Percentiles rank a stretch among this genome's conserved stretches.
Conservation (phyloP, 78 protist genomes). For the Isochrysis galbana region DNA sequence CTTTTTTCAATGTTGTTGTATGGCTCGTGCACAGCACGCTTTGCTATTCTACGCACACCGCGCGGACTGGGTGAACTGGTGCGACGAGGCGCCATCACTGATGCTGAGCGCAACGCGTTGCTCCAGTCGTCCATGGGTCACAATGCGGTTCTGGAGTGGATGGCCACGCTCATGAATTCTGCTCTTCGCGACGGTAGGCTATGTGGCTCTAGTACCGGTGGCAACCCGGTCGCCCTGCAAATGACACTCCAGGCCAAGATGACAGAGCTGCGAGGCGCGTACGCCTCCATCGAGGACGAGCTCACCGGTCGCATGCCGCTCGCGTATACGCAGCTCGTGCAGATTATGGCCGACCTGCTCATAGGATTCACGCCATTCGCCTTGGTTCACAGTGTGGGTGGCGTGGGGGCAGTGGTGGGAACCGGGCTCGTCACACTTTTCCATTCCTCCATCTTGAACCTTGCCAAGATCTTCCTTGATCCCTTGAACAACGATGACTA, state of each 20-base stretch:
- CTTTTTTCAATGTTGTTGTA: neutral
- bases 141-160: neutral
- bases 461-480: neutral
- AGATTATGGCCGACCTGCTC: neutral
- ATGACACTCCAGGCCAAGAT: neutral
- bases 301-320: constrained; percentile 25
- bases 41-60: neutral
- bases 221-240: neutral
- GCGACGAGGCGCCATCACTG: neutral
- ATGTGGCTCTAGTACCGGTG: neutral
- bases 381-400: neutral
- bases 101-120: neutral
- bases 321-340: constrained; percentile 26
- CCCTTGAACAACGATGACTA: neutral
- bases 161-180: neutral
- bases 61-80: neutral
- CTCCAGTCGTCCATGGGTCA: neutral
- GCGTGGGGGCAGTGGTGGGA: constrained; percentile 1
- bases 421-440: neutral
- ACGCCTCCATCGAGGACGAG: neutral
- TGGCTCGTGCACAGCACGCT: neutral
- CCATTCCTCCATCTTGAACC: neutral
- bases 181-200: neutral
- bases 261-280: neutral
- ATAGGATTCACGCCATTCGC: neutral